Evolutionary conservation across 768 basidiomycete genomes (phyloP), one percentile per base, ranked within the genome.

Genomic region (Paxillus ammoniavirescens): DNA sequence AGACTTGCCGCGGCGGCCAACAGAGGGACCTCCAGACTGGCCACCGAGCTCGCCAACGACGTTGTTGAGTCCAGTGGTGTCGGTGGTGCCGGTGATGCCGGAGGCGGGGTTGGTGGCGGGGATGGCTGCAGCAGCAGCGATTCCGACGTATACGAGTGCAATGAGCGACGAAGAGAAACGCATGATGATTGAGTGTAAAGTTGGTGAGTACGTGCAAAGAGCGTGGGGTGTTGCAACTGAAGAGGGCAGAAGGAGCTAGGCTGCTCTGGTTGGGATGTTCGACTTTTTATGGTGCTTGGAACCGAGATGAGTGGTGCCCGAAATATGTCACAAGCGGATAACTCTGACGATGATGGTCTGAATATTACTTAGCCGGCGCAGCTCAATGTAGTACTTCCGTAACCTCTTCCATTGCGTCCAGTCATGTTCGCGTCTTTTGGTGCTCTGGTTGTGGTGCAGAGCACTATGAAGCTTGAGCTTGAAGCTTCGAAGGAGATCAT

Each of bases 111-210:
- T 21, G 21, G 31, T 8, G 35, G 40, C 14, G 13, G 51, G 55
- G 9, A 57, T 14, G 30, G 48, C 42, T 8, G 48, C 47, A 6
- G 48, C 51, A 0, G 48, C 36, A 15, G 52, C 43, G n/a, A 57
- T n/a, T 4, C 43, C 36, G 9, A 57, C 47, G 48, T 53, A 57
- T 31, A 44, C 28, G 23, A 52, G 42, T 4, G 48, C 15, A 17
- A 49, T 9, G 38, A 57, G 36, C n/a, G 47, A 10, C 31, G 35
- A 35, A 10, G 43, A 41, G 40, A 53, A 31, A 21, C 52, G 55
- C 52, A 57, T 57, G 47, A 30, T 21, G 38, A 43, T 21, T 4
- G 21, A 21, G 3, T 21, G 21, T 33, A 33, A 15, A 26, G 50
- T 23, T 7, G 8, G 2, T 18, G 15, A 28, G 10, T 23, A 26